Conservation (phyloP, 2,329 filamentous ascomycete genomes). For the Hypoxylon sp. region DNA sequence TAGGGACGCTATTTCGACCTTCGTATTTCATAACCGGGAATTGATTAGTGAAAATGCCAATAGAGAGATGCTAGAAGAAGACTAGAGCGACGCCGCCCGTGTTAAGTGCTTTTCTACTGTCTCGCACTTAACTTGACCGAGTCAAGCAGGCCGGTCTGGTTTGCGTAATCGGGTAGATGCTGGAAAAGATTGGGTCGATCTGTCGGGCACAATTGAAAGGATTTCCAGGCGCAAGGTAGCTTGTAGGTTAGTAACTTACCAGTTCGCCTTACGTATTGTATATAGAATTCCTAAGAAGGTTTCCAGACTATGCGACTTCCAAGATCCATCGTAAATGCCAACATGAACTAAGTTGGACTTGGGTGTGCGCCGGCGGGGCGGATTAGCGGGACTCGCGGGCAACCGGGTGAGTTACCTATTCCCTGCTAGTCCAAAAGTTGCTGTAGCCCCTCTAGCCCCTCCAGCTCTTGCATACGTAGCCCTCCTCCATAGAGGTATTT, state of each 20-base stretch:
- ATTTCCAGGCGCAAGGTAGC: neutral
- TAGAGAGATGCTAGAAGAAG: conserved; percentile 33
- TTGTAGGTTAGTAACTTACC: conserved; percentile 7
- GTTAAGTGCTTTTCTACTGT: conserved; percentile 29
- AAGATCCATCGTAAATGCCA: conserved; percentile 26
- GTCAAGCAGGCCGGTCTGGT: conserved; percentile 22
- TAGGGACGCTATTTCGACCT: conserved; percentile 41
- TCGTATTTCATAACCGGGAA: conserved; percentile 40
- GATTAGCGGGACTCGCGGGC: conserved; percentile 38
- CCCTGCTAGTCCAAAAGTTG: conserved; percentile 22
- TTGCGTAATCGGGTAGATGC: conserved; percentile 19
- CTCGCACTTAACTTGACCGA: conserved; percentile 32
- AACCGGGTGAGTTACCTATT: conserved; percentile 30
- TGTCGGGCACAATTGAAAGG: conserved; percentile 16
- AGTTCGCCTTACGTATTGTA: conserved; percentile 5
- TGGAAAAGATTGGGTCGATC: conserved; percentile 20
- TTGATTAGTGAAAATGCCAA: conserved; percentile 35
- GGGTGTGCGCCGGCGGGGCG: conserved; percentile 32
- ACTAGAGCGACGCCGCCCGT: conserved; percentile 38
- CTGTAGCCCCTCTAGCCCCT: conserved; percentile 23
- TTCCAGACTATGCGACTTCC: conserved; percentile 20
- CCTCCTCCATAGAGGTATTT: neutral
- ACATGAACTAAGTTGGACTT: conserved; percentile 13
- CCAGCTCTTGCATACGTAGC: conserved; percentile 12
- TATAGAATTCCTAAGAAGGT: neutral